Evolutionary conservation across 2,329 filamentous ascomycete genomes (phyloP).

Genomic region (Aspergillus oerlinghausenensis): DNA sequence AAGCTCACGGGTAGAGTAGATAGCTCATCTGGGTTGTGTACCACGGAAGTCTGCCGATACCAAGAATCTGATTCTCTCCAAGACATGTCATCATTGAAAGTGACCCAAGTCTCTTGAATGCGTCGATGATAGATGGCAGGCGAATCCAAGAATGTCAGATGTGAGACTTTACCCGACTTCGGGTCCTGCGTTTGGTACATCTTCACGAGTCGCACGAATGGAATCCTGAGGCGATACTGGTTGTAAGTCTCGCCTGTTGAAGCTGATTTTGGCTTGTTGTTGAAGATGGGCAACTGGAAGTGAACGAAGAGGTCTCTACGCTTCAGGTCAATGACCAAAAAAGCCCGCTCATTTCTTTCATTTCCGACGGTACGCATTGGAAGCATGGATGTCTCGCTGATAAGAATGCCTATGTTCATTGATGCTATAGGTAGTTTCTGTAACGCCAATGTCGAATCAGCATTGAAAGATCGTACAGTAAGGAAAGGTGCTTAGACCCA

Average conservation of each 20-base stretch:
- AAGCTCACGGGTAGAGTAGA: conserved; percentile 41
- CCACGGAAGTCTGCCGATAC: conserved; percentile 62
- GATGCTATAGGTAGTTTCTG: conserved; percentile 43
- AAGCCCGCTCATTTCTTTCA: conserved; percentile 18
- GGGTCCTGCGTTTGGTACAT: conserved; percentile 31
- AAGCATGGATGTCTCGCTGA: conserved; percentile 54
- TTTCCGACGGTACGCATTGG: conserved; percentile 48
- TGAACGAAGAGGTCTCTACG: conserved; percentile 42
- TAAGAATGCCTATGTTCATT: conserved; percentile 61
- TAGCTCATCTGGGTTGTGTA: conserved; percentile 39
- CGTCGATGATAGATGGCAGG: conserved; percentile 45
- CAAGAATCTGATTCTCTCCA: conserved; percentile 58
- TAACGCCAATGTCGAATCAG: neutral
- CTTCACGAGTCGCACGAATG: conserved; percentile 40
- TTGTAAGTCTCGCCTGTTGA: conserved; percentile 7
- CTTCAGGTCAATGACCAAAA: conserved; percentile 41
- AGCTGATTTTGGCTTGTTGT: conserved; percentile 5
- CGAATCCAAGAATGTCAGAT: conserved; percentile 38
- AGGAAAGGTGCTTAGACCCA: conserved; percentile 18
- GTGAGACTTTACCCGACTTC: conserved; percentile 17
- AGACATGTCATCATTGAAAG: conserved; percentile 39
- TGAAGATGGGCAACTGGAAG: conserved; percentile 37
- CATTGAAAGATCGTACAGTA: neutral
- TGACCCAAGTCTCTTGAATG: conserved; percentile 28
- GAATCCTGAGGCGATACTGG: conserved; percentile 42